Base-by-base conservation (phyloP, 2,329 filamentous ascomycete genomes). In the Colletotrichum abscissum region DNA sequence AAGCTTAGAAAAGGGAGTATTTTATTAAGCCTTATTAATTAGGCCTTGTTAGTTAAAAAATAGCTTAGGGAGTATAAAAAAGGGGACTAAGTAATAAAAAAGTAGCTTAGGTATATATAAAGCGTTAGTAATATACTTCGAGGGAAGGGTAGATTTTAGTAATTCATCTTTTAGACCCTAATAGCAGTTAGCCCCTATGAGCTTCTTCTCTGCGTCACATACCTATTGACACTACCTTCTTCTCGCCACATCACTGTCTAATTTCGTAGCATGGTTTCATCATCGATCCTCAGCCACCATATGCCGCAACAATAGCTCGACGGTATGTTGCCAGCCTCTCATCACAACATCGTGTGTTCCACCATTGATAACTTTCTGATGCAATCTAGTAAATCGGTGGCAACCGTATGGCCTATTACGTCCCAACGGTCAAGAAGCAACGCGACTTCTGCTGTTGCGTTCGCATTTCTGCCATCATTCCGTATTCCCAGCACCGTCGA, bases 271-370 rank as follows among this genome's bases (percentile, higher is more conserved):
- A 1, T 5, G 12, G 33, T 14, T 19, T 22, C 52, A 55, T 19
- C 14, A 19, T 54, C 14, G 5, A 8, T 46, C 14, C 22, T 19
- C 19, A 12, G 24, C 19, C 22, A 56, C 49, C 14, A 65, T 65
- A 28, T 65, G 30, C 49, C 63, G 54, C 12, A 42, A 26, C 28
- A 65, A 65, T 46, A 65, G 26, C 49, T 65, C 63, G 12, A 16
- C 22, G 12, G 49, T 56, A 26, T n/a, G 63, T 56, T 28, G 30
- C 49, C 35, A 12, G 9, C 8, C 30, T 30, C n/a, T 28, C 19
- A 19, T 56, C 8, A 35, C 33, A 35, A 35, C 2, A 35, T 35
- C 11, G 1, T 14, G 28, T 28, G 4, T 38, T 55, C 52, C 49
- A 16, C 24, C 11, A 4, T 19, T 12, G 33, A 46, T 56, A 28